Evolutionary conservation across 2,329 filamentous ascomycete genomes (phyloP).

Genomic region (Clarireedia monteithiana): DNA sequence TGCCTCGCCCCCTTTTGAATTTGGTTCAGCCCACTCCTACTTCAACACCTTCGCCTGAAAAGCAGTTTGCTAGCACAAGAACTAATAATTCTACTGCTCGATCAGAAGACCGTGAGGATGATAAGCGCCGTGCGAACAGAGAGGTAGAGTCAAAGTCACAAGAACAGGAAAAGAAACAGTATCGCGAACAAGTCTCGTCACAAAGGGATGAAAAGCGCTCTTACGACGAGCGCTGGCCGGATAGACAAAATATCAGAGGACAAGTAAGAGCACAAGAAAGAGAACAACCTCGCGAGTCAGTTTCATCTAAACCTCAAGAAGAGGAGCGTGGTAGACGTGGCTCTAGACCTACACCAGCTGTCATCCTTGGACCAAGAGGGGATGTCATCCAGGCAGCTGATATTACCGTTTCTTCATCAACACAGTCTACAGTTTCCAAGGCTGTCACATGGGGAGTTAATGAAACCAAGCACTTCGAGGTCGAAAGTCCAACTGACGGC

Average conservation of each 20-base stretch:
- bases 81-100: constrained; percentile 3
- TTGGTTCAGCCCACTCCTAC: constrained; percentile 53
- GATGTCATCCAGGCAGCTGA: constrained; percentile 30
- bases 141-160: background rate
- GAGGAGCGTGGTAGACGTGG: constrained; percentile 16
- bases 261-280: background rate
- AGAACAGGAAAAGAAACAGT: background rate
- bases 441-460: constrained; percentile 59
- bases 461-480: constrained; percentile 55
- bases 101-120: constrained; percentile 6
- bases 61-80: constrained; percentile 26
- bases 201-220: background rate
- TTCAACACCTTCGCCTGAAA: constrained; percentile 42
- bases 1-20: constrained; percentile 46
- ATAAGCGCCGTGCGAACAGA: background rate
- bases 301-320: background rate
- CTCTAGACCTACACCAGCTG: constrained; percentile 26
- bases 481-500: constrained; percentile 46
- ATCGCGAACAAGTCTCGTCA: background rate
- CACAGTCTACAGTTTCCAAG: constrained; percentile 41
- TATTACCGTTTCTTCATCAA: constrained; percentile 23
- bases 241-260: background rate
- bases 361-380: constrained; percentile 34
- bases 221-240: background rate
- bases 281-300: background rate